Conservation (phyloP, 306 rosid genomes). For the Dalbergia cultrata region DNA sequence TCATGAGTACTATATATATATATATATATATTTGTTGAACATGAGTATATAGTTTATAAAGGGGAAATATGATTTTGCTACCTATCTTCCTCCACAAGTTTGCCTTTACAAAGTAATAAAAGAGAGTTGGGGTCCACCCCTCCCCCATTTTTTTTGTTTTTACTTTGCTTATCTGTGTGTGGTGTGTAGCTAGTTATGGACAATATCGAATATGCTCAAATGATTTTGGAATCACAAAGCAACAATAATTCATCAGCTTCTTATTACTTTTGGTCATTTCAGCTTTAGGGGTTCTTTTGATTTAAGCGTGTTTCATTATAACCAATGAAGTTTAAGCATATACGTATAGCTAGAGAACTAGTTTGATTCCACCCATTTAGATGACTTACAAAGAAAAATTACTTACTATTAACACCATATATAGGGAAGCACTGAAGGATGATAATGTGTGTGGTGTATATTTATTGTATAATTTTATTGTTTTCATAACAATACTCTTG, state of each 20-base stretch:
- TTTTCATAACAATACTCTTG: no score
- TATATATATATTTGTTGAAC: no score
- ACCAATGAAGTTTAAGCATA: background rate
- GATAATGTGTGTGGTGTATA: no score
- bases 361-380: background rate
- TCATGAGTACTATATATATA: background rate
- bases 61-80: background rate
- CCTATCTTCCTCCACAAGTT: conserved; percentile 1
- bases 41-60: background rate
- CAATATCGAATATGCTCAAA: conserved; percentile 24
- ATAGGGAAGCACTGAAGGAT: no score
- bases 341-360: background rate
- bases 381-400: background rate
- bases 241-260: background rate
- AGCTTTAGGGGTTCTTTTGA: background rate
- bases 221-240: conserved; percentile 16
- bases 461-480: no score
- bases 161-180: background rate
- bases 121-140: background rate
- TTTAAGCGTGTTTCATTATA: background rate
- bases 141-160: background rate
- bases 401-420: no score
- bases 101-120: background rate
- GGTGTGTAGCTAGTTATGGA: background rate
- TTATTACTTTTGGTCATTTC: conserved; percentile 6